Evolutionary conservation across 106 monocot species (phyloP).

Genomic region (Platanthera zijinensis): DNA sequence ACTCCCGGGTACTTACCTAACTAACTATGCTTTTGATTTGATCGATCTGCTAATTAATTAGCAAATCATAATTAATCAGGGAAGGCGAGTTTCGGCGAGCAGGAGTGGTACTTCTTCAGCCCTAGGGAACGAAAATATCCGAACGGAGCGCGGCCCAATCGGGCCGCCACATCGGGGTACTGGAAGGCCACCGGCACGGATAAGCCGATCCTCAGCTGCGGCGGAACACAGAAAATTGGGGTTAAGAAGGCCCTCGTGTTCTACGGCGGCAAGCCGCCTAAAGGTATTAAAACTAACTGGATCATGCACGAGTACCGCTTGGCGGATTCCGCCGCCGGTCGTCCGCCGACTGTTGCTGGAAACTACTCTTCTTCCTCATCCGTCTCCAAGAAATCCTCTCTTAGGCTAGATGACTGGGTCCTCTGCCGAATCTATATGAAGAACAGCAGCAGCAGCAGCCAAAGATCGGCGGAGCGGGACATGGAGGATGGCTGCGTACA

Average conservation of each 20-base stretch:
- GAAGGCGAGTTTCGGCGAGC: conserved; percentile 24
- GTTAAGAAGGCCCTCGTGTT: conserved; percentile 26
- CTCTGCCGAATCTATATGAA: conserved; percentile 32
- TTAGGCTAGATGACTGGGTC: conserved; percentile 23
- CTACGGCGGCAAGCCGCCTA: conserved; percentile 26
- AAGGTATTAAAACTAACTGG: conserved; percentile 59
- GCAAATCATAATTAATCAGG: not conserved
- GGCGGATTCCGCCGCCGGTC: conserved; percentile 12
- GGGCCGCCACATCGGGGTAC: conserved; percentile 22
- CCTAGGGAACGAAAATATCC: conserved; percentile 21
- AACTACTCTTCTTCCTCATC: not conserved
- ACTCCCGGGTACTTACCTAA: conserved; percentile 12
- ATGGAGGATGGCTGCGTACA: conserved; percentile 3
- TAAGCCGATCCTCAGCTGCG: conserved; percentile 12
- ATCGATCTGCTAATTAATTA: not conserved
- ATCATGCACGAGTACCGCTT: conserved; percentile 94
- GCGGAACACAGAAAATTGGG: conserved; percentile 15
- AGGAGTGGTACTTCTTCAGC: conserved; percentile 31
- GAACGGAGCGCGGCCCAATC: conserved; percentile 25
- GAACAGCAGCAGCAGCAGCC: conserved; percentile 5
- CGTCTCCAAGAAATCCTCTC: conserved; percentile 15
- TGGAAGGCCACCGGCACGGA: conserved; percentile 27
- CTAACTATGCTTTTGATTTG: not conserved
- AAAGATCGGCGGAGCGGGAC: not conserved
- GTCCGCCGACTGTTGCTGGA: not conserved